Evolutionary conservation across 805 yeast species (phyloP).

Genomic region (Sporopachydermia quercuum): DNA sequence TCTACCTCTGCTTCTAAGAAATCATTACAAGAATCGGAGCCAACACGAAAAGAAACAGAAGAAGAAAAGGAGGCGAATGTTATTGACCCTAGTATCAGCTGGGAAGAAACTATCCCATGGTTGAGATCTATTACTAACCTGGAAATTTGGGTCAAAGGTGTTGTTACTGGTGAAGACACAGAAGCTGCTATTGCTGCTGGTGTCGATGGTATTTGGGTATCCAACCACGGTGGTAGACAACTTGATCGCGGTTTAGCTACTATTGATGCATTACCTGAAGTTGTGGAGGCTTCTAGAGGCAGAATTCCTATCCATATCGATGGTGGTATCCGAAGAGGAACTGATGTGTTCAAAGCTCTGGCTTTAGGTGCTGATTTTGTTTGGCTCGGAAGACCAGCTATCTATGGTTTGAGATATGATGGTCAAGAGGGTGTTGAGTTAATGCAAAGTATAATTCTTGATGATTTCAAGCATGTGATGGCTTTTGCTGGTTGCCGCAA

Average conservation of each 20-base stretch:
- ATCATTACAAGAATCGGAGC: constrained; percentile 6
- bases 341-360: constrained; percentile 51
- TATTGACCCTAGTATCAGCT: constrained; percentile 16
- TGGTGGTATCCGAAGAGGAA: constrained; percentile 57
- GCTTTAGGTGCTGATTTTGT: constrained; percentile 56
- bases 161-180: constrained; percentile 54
- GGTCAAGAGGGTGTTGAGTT: constrained; percentile 51
- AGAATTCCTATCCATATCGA: constrained; percentile 47
- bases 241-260: constrained; percentile 50
- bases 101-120: constrained; percentile 20
- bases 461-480: constrained; percentile 13
- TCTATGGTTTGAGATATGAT: constrained; percentile 50
- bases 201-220: constrained; percentile 46
- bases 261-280: constrained; percentile 48
- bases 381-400: constrained; percentile 53
- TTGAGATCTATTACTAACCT: constrained; percentile 20
- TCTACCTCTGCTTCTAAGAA: constrained; percentile 11
- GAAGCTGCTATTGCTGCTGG: constrained; percentile 42
- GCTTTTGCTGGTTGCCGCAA: constrained; percentile 12
- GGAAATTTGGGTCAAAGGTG: constrained; percentile 44
- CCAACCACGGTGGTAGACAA: constrained; percentile 70
- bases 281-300: constrained; percentile 22
- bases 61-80: constrained; percentile 8
- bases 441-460: constrained; percentile 12
- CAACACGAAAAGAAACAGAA: background rate